These are phyloP conservation scores for Tagetes patula DNA, from an alignment of 129 eudicot genomes.

Conservation along the genomic window DNA sequence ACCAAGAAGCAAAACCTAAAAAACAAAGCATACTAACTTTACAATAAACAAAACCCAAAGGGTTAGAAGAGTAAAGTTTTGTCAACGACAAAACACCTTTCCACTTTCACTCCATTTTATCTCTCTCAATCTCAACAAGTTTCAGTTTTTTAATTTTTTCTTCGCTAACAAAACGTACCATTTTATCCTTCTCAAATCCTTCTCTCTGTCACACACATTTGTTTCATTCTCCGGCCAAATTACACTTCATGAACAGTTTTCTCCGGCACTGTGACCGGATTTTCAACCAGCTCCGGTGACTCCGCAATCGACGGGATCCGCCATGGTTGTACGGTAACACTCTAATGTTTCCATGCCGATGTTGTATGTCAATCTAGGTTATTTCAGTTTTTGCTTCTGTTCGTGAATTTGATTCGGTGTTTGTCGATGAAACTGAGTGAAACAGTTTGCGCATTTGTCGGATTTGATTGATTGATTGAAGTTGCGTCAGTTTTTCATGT, in stretches of 20 bases:
- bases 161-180: slow-evolving; percentile 14
- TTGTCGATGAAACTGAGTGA: neutral
- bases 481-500: slow-evolving; percentile 7
- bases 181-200: slow-evolving; percentile 24
- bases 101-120: slow-evolving; percentile 28
- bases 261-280: slow-evolving; percentile 23
- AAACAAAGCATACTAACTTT: neutral
- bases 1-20: neutral
- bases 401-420: slow-evolving; percentile 8
- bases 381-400: neutral
- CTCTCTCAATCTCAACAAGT: slow-evolving; percentile 25
- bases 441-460: neutral
- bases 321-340: slow-evolving; percentile 27
- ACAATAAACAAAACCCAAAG: slow-evolving; percentile 1
- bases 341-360: neutral
- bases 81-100: slow-evolving; percentile 30
- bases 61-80: slow-evolving; percentile 9
- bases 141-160: slow-evolving; percentile 18
- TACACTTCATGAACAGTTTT: slow-evolving; percentile 14
- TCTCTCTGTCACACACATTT: slow-evolving; percentile 8
- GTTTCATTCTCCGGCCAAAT: slow-evolving; percentile 25
- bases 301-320: slow-evolving; percentile 29
- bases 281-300: slow-evolving; percentile 27
- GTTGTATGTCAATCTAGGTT: neutral
- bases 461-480: slow-evolving; percentile 3